Evolutionary conservation across 495 filamentous ascomycete species (phyloP).

Genomic region (Sphaerosporella brunnea): DNA sequence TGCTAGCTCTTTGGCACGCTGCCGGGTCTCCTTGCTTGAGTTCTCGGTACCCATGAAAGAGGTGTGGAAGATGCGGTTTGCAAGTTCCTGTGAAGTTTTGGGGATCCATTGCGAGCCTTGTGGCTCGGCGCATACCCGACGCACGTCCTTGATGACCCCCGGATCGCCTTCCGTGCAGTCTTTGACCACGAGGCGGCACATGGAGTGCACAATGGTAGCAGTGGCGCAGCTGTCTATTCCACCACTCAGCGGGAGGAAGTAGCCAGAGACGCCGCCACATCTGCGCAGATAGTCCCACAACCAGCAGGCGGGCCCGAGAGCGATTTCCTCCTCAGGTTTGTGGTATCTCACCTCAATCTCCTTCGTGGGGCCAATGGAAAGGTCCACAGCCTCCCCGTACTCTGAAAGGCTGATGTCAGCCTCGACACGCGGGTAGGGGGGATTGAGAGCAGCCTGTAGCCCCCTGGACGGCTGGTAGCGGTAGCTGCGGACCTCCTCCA

Average conservation of each 20-base stretch:
- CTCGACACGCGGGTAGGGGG: conserved; percentile 30
- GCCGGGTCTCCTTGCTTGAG: conserved; percentile 50
- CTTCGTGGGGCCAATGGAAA: conserved; percentile 29
- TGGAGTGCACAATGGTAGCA: conserved; percentile 53
- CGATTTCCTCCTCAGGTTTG: conserved; percentile 49
- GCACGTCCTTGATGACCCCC: conserved; percentile 48
- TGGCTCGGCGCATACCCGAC: conserved; percentile 40
- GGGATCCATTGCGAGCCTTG: conserved; percentile 37
- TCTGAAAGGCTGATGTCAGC: conserved; percentile 29
- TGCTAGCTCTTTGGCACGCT: conserved; percentile 49
- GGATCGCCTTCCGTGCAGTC: conserved; percentile 43
- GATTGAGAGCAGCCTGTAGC: conserved; percentile 35
- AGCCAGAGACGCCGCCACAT: conserved; percentile 40
- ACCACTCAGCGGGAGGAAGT: conserved; percentile 39
- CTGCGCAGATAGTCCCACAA: conserved; percentile 74
- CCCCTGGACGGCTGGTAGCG: conserved; percentile 37
- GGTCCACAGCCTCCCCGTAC: conserved; percentile 23
- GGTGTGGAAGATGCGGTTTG: conserved; percentile 48
- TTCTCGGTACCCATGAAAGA: conserved; percentile 71
- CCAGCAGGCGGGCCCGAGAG: conserved; percentile 34
- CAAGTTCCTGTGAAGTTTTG: conserved; percentile 44
- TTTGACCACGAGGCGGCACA: conserved; percentile 56
- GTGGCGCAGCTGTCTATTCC: conserved; percentile 56
- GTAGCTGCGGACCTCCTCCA: conserved; percentile 52
- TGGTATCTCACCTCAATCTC: conserved; percentile 35